phyloP scores from a whole-genome alignment of 495 filamentous ascomycete genomes.

The Xanthoparmelia taractica region DNA sequence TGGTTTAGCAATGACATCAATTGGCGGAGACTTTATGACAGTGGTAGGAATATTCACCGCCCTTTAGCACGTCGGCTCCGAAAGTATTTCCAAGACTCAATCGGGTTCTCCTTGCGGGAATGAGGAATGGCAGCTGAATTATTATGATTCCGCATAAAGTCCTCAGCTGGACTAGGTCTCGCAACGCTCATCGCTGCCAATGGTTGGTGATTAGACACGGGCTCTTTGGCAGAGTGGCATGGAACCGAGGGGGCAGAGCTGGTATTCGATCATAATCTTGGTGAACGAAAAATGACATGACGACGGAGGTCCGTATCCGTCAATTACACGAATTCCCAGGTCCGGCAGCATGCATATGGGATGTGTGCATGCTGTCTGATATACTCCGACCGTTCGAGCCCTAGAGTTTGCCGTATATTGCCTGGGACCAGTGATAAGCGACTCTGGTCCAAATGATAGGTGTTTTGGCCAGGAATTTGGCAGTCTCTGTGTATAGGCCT shows the following conservation, averaged over 20 bases:
- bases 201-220: neutral
- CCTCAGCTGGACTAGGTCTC: neutral
- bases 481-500: neutral
- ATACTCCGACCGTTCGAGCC: neutral
- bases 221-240: neutral
- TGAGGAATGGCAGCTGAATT: neutral
- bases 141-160: neutral
- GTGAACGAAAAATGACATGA: neutral
- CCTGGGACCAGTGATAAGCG: neutral
- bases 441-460: neutral
- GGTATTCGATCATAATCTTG: neutral
- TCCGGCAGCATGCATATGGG: neutral
- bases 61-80: neutral
- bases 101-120: neutral
- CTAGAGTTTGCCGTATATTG: neutral
- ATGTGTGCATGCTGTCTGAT: neutral
- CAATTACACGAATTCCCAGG: too few relatives aligned
- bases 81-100: neutral
- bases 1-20: neutral
- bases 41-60: neutral
- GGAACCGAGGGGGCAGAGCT: neutral
- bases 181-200: neutral
- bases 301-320: neutral
- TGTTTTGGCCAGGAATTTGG: neutral
- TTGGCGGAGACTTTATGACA: neutral